A percentile compares a stretch with the other conserved stretches of the same genome.
These are phyloP conservation scores for Lasiodiplodia gonubiensis DNA, from an alignment of 2,329 filamentous ascomycete species.

Conservation along the genomic window DNA sequence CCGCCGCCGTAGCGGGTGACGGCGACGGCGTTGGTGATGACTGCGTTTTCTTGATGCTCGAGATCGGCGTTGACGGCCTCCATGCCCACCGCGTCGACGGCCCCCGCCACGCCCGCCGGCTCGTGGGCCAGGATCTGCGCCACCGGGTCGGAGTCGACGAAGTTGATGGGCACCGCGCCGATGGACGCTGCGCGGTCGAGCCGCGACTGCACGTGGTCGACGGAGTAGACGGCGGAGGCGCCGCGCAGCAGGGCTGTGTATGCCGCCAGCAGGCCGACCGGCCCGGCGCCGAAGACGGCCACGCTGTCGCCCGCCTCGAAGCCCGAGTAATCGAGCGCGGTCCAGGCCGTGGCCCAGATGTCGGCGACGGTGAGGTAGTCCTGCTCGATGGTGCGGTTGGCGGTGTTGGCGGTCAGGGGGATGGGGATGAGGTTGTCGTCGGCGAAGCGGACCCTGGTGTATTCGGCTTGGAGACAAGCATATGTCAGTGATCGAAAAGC, in stretches of 20 bases:
- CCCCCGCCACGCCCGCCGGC: slow-evolving; percentile 30
- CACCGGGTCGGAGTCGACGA: slow-evolving; percentile 30
- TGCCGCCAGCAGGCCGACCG: slow-evolving; percentile 31
- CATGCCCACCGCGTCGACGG: slow-evolving; percentile 29
- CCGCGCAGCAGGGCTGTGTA: slow-evolving; percentile 33
- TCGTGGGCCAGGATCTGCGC: slow-evolving; percentile 30
- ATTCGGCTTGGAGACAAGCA: slow-evolving; percentile 30
- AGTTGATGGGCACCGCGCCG: slow-evolving; percentile 32
- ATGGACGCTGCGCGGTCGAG: slow-evolving; percentile 30
- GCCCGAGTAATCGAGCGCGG: slow-evolving; percentile 44
- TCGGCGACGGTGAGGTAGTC: slow-evolving; percentile 42
- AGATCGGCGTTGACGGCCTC: slow-evolving; percentile 33
- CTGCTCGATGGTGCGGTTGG: slow-evolving; percentile 16
- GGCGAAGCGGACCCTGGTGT: slow-evolving; percentile 28
- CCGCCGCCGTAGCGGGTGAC: slow-evolving; percentile 39
- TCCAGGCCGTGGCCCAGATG: slow-evolving; percentile 50
- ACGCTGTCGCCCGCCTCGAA: slow-evolving; percentile 44
- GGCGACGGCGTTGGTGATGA: slow-evolving; percentile 38
- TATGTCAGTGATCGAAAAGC: background rate
- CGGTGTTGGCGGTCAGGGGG: background rate
- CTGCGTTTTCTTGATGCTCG: slow-evolving; percentile 33
- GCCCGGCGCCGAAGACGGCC: slow-evolving; percentile 33
- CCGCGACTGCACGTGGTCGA: slow-evolving; percentile 31
- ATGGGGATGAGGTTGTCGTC: slow-evolving; percentile 23
- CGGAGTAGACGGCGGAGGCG: slow-evolving; percentile 31